phyloP scores from a whole-genome alignment of 805 yeast species.

The Vanderwaltozyma tropicalis region DNA sequence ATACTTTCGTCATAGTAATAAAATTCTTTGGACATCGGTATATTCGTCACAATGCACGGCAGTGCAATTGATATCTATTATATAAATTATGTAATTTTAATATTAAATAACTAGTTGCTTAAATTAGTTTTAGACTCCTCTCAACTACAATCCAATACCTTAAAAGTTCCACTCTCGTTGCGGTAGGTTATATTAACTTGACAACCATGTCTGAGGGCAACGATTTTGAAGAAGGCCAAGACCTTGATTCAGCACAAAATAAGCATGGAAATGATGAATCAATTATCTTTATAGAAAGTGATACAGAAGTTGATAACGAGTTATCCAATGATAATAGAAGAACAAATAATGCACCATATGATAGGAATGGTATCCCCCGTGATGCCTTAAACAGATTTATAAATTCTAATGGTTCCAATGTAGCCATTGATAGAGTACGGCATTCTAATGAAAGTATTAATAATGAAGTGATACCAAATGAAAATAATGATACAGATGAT shows the following conservation, averaged over 20 bases:
- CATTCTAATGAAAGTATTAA: background rate
- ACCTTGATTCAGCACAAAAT: background rate
- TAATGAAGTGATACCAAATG: slow-evolving; percentile 1
- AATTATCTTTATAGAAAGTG: background rate
- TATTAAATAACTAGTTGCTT: too few relatives aligned
- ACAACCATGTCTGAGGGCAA: background rate
- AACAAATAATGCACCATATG: background rate
- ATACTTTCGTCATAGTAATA: too few relatives aligned
- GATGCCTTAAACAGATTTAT: background rate
- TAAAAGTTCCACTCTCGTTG: too few relatives aligned
- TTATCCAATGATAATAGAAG: too few relatives aligned
- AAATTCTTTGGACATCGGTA: too few relatives aligned
- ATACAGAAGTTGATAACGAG: background rate
- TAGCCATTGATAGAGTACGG: slow-evolving; percentile 1
- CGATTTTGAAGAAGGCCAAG: background rate
- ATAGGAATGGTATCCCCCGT: background rate
- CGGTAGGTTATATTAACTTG: too few relatives aligned
- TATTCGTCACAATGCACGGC: too few relatives aligned
- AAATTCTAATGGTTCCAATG: slow-evolving; percentile 3
- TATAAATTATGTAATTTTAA: too few relatives aligned
- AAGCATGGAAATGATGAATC: background rate
- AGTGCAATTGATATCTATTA: too few relatives aligned
- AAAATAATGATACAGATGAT: slow-evolving; percentile 14
- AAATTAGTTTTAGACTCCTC: too few relatives aligned
- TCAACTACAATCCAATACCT: too few relatives aligned